phyloP scores from a whole-genome alignment of 805 yeast genomes.

The Komagataella pseudopastoris region DNA sequence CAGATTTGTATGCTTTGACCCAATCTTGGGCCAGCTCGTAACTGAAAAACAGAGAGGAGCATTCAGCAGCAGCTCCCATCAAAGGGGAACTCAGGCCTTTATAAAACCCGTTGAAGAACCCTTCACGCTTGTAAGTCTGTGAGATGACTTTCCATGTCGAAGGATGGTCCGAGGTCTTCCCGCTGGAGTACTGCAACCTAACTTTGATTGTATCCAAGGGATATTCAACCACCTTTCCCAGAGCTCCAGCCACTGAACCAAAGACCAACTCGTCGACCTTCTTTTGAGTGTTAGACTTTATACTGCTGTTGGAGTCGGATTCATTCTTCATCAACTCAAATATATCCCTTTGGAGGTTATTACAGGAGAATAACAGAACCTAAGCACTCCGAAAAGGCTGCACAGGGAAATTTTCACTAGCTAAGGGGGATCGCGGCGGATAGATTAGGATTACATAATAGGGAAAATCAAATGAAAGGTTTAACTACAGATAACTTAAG shows the following conservation, averaged over 20 bases:
- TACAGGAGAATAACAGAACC: neutral
- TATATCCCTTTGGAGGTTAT: neutral
- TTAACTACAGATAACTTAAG: neutral
- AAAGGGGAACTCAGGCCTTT: constrained; percentile 73
- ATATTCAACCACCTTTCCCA: constrained; percentile 76
- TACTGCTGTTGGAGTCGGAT: neutral
- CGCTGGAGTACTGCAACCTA: constrained; percentile 45
- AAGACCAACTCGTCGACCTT: constrained; percentile 28
- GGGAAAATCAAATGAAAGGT: neutral
- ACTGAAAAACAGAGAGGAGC: constrained; percentile 63
- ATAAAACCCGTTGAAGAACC: constrained; percentile 58
- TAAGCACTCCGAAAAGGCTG: neutral
- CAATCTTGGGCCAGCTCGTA: constrained; percentile 35
- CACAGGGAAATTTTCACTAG: neutral
- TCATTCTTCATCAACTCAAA: neutral
- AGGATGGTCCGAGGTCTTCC: constrained; percentile 39
- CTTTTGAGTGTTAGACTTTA: constrained; percentile 6
- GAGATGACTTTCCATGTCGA: constrained; percentile 57
- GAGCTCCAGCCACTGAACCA: constrained; percentile 53
- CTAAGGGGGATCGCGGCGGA: neutral
- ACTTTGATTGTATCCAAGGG: constrained; percentile 93
- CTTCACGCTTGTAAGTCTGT: constrained; percentile 54
- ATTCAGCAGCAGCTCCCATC: constrained; percentile 83
- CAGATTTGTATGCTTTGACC: constrained; percentile 13
- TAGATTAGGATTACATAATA: neutral